phyloP scores from a whole-genome alignment of 495 filamentous ascomycete species.

The Margaritispora aquatica region DNA sequence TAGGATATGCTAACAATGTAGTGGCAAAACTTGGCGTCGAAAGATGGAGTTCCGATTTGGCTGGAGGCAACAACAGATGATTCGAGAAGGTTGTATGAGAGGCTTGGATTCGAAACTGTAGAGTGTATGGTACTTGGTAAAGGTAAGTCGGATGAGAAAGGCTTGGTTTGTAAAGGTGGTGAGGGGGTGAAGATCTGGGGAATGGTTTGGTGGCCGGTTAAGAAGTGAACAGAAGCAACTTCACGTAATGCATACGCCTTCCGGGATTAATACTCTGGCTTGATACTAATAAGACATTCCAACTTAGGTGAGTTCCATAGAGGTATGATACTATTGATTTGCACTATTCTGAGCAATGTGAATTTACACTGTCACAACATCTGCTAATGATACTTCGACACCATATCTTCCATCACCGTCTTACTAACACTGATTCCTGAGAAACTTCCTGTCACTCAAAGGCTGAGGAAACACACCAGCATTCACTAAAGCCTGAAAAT shows the following conservation, averaged over 20 bases:
- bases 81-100: conserved; percentile 1
- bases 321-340: not conserved
- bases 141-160: conserved; percentile 11
- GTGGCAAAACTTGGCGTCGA: conserved; percentile 7
- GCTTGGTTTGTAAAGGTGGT: not conserved
- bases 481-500: conserved; percentile 53
- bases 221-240: too few relatives aligned
- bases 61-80: conserved; percentile 12
- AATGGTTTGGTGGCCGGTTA: conserved; percentile 15
- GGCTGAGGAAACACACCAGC: conserved; percentile 8
- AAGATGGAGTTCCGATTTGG: conserved; percentile 13
- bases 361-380: too few relatives aligned
- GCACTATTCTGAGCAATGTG: too few relatives aligned
- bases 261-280: too few relatives aligned
- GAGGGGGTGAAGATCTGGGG: conserved; percentile 14
- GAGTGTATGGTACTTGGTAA: conserved; percentile 11
- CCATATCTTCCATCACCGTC: too few relatives aligned
- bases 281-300: too few relatives aligned
- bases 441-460: not conserved
- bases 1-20: not conserved
- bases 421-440: not conserved
- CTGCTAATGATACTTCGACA: too few relatives aligned
- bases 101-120: conserved; percentile 7
- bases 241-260: too few relatives aligned
- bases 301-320: too few relatives aligned